Base-by-base conservation (phyloP, 306 rosid species). In the Glycine soja region DNA sequence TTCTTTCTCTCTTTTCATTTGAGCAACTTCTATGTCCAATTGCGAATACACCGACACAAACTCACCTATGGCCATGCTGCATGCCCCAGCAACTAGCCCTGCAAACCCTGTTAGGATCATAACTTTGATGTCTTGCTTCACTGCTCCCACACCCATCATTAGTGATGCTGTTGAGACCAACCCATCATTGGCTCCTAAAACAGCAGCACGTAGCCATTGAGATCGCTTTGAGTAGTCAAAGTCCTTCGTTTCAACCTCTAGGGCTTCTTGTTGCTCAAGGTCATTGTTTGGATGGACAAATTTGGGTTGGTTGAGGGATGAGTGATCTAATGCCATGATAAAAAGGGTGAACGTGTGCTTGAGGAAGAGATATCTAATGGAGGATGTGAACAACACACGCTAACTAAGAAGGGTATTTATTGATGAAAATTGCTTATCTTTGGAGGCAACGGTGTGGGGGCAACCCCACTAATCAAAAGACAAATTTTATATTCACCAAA, bases 361-460 rank as follows among this genome's bases (percentile, higher is more conserved):
- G 67, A 71, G 19, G 48, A 73, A 36, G 6, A 30, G 69, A 9
- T 4, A 5, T 10, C 8, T 24, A 24, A 40, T 40, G 61, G 52
- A 24, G 47, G 38, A 68, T 13, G 94, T 92, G 97, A 85, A 81
- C 75, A 72, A 89, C 98, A 92, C 98, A 90, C 94, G 89, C 91
- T 57, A 38, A 30, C 56, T 40, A 50, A 40, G 70, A 45, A 74
- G 84, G 89, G 88, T 92, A 92, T 92, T 91, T 94, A 94, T 90
- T 80, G 88, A 82, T 82, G 82, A 83, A 83, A 32, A 32, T 57
- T 63, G 54, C 75, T 10, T 13, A 30, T 58, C 63, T 57, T 51
- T 70, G 58, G 82, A 79, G 74, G 67, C 80, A 70, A 77, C 38
- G 36, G 4, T 36, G 90, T 87, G 89, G 91, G 91, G 89, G 78